Percentiles rank a stretch among this genome's conserved stretches.
These are phyloP conservation scores for Fusarium sp. DNA, from an alignment of 2,329 filamentous ascomycete genomes.

Conservation along the genomic window DNA sequence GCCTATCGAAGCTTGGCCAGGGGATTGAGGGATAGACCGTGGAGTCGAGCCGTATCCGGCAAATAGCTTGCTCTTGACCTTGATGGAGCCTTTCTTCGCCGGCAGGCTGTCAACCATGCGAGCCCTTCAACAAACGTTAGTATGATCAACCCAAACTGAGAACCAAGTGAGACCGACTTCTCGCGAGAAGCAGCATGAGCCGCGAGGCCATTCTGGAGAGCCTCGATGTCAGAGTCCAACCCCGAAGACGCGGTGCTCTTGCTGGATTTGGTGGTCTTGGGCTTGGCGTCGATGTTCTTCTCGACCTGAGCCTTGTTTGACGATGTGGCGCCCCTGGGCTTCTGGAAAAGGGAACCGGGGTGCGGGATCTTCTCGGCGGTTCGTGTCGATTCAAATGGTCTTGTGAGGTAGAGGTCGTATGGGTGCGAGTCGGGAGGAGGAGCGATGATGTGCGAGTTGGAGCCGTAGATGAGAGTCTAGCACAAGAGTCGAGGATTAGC, in stretches of 20 bases:
- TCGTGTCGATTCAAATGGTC: conserved; percentile 60
- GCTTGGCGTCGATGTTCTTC: conserved; percentile 47
- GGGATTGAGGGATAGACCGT: conserved; percentile 63
- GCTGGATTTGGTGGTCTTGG: conserved; percentile 46
- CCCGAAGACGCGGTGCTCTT: conserved; percentile 55
- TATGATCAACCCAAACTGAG: conserved; percentile 23
- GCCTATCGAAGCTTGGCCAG: conserved; percentile 64
- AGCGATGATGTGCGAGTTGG: conserved; percentile 60
- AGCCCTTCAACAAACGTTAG: conserved; percentile 49
- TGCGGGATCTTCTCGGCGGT: conserved; percentile 62
- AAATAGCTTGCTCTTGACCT: conserved; percentile 58
- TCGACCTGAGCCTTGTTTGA: conserved; percentile 40
- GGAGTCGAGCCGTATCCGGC: conserved; percentile 54
- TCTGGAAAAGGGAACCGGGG: conserved; percentile 64
- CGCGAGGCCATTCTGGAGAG: conserved; percentile 57
- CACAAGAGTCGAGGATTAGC: conserved; percentile 26
- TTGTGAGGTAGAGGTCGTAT: conserved; percentile 68
- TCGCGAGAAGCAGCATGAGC: conserved; percentile 51
- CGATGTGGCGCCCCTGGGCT: conserved; percentile 46
- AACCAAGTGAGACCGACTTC: conserved; percentile 47
- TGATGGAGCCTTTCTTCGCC: conserved; percentile 49
- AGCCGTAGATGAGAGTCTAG: conserved; percentile 67
- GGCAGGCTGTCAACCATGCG: conserved; percentile 52
- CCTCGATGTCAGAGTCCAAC: conserved; percentile 62
- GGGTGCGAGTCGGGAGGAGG: conserved; percentile 59